Base-by-base conservation (phyloP, 345 rosid species). In the Corchorus capsularis region DNA sequence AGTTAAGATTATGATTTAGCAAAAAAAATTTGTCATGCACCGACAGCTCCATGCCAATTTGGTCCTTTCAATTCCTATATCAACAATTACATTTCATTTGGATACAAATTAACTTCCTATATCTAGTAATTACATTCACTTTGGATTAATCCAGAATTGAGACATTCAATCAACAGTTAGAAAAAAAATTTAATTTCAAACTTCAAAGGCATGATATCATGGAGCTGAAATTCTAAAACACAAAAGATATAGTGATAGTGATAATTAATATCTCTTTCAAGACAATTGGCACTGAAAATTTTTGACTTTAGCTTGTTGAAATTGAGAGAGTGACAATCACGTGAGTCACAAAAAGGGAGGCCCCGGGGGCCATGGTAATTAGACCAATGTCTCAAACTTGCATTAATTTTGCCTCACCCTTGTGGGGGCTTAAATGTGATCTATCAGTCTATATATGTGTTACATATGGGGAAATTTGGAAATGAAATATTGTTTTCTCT, bases 321-420 rank as follows among this genome's bases (percentile, higher is more conserved):
- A 57, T 57, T 22, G 47, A 63, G 68, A 1, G 27, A 10, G 63
- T 45, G 47, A 20, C 54, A 66, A 27, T 68, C 57, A 53, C 22
- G 62, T 53, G 62, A 53, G 47, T 39, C 43, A 70, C 3, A 37
- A 35, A 39, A 70, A n/a, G 43, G 43, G 6, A 39, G 43, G 27
- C 27, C 27, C 27, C 27, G 27, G 46, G 61, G 47, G 32, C 10
- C 20, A 2, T 34, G 22, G 3, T 35, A 45, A 22, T 52, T 34
- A 59, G 43, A 34, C 74, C 34, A 9, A 47, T 68, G 72, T 53
- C 32, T 27, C 55, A 68, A 27, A 68, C 71, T 53, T 53, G 47
- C 49, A 70, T 53, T 70, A 70, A 70, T 47, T 68, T 68, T 68
- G 57, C 39, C 56, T 47, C 41, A 14, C 55, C 20, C 5, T 22